phyloP scores from a whole-genome alignment of 2,329 filamentous ascomycete genomes.

The Fusarium begoniae region DNA sequence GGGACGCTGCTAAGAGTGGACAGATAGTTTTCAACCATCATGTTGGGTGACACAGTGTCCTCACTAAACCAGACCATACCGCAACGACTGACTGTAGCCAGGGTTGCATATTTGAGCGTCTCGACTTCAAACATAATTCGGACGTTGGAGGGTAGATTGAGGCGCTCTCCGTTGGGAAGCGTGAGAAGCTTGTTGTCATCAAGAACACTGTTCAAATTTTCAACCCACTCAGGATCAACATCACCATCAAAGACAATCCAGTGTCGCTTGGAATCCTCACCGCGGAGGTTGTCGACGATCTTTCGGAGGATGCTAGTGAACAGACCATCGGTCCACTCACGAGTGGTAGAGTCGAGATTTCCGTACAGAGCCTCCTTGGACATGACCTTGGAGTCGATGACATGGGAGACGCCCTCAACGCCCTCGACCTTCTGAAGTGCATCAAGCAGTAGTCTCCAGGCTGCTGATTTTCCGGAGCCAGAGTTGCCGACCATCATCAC shows the following conservation, averaged over 20 bases:
- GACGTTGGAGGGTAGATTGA: slow-evolving; percentile 92
- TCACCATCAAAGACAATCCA: slow-evolving; percentile 99
- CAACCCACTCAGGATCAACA: slow-evolving; percentile 99
- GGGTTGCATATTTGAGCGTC: slow-evolving; percentile 94
- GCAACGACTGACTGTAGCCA: slow-evolving; percentile 98
- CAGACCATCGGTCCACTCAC: slow-evolving; percentile 98
- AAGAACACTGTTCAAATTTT: slow-evolving; percentile 98
- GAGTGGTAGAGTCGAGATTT: slow-evolving; percentile 92
- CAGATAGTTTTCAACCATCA: slow-evolving; percentile 94
- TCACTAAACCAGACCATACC: slow-evolving; percentile 99
- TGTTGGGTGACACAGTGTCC: slow-evolving; percentile 90
- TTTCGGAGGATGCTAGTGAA: slow-evolving; percentile 98
- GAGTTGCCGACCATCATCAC: slow-evolving; percentile 99
- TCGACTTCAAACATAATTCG: slow-evolving; percentile 99
- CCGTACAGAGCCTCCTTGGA: slow-evolving; percentile 98
- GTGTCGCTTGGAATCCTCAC: slow-evolving; percentile 94
- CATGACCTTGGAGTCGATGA: slow-evolving; percentile 99
- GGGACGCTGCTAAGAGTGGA: slow-evolving; percentile 81
- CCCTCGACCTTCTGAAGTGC: slow-evolving; percentile 91
- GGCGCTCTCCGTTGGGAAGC: slow-evolving; percentile 95
- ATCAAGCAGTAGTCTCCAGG: slow-evolving; percentile 92
- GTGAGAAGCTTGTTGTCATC: slow-evolving; percentile 99
- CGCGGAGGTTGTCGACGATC: slow-evolving; percentile 98
- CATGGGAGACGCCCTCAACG: slow-evolving; percentile 92
- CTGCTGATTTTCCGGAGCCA: slow-evolving; percentile 94